Percentiles rank a stretch among this genome's conserved stretches.
Evolutionary conservation across 75 land plant species (phyloP).

Genomic region (Sequoiadendron giganteum): DNA sequence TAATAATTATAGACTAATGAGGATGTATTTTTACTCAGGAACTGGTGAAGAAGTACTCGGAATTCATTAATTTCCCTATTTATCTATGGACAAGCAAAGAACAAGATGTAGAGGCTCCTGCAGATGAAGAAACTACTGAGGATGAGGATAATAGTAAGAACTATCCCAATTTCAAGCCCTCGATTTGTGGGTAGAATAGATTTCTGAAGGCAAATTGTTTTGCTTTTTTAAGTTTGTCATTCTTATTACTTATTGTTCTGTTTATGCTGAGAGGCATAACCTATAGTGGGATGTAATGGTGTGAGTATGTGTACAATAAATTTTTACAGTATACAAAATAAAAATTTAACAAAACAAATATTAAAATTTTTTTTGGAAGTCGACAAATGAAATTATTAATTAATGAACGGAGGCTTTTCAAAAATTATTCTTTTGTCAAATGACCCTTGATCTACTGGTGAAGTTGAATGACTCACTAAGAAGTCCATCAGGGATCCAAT

Average conservation of each 20-base stretch:
- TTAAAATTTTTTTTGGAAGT: no score
- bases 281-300: no score
- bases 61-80: slow-evolving; percentile 97
- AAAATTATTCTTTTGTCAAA: no score
- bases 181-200: not conserved
- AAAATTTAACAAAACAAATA: no score
- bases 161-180: not conserved
- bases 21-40: slow-evolving; percentile 42
- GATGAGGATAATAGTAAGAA: slow-evolving; percentile 49
- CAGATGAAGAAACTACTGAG: slow-evolving; percentile 69
- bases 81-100: slow-evolving; percentile 92
- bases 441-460: no score
- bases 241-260: not conserved
- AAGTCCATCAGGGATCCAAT: no score
- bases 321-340: no score
- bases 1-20: not conserved
- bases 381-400: no score
- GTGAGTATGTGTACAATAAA: not conserved
- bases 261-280: not conserved
- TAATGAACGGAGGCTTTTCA: no score
- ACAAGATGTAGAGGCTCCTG: slow-evolving; percentile 85
- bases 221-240: not conserved
- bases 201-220: not conserved
- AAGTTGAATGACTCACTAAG: no score
- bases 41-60: slow-evolving; percentile 91